Evolutionary conservation across 371 early-diverging fungal genomes (phyloP), one percentile per base, ranked within the genome.

Genomic region (Mortierella sp.): DNA sequence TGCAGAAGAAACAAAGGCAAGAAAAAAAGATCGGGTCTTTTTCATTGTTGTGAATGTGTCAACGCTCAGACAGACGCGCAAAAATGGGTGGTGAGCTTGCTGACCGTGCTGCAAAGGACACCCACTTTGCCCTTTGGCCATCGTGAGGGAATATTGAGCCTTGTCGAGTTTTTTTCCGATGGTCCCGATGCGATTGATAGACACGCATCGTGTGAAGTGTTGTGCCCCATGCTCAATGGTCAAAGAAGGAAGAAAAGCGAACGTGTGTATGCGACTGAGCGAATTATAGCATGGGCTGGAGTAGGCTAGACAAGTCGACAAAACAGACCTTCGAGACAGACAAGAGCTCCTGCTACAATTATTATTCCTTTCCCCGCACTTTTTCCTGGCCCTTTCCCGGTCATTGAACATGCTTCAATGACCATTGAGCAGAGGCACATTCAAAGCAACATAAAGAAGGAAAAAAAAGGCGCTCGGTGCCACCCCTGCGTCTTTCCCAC

Each of bases 221-320:
- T 14, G 31, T 5, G 16, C 31, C 54, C n/a, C n/a, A 54, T 50
- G 31, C 5, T 31, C 50, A 50, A 50, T 37, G 37, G 64, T 67
- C 43, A 67, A 67, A 67, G 67, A 67, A 67, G 67, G 67, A 67
- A 67, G 67, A 67, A 40, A 67, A 67, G 21, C 40, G 43, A 67
- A 24, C 67, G 67, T 67, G 59, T 37, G 21, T 21, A 13, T 61
- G 3, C 34, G 43, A 21, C 3, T 9, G 34, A 67, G 24, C 37
- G 37, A 28, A 59, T 59, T 13, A 21, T 34, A 31, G 31, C 19
- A 34, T 24, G 67, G 67, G 67, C 21, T 19, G 2, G 3, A 10
- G 37, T 37, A 21, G 67, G 43, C 43, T 40, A 67, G 67, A 40
- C 10, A 40, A 19, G 21, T 11, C 14, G 37, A 61, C 61, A 28